Evolutionary conservation across 2,329 filamentous ascomycete species (phyloP).

Genomic region (Aspergillus pseudoviridinutans): DNA sequence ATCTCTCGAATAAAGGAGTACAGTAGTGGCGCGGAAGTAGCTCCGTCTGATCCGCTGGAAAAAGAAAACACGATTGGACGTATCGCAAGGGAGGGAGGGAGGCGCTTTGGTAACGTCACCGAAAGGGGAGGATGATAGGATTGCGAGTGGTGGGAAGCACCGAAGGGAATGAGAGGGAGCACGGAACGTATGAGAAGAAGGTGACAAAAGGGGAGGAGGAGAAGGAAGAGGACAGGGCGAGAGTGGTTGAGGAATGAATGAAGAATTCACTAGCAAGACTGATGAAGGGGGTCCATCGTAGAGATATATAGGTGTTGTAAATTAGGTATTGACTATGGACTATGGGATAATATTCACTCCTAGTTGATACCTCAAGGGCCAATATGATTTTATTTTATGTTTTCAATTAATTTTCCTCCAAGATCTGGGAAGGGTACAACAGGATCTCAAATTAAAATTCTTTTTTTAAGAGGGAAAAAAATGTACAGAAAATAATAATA

Average conservation of each 20-base stretch:
- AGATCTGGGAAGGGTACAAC: neutral
- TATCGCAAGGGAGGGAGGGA: conserved; percentile 21
- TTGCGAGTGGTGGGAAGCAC: neutral
- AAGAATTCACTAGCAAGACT: conserved; percentile 22
- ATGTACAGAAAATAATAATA: conserved; percentile 6
- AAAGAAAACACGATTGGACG: conserved; percentile 12
- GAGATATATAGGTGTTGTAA: conserved; percentile 29
- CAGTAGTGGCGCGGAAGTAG: conserved; percentile 18
- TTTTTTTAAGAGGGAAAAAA: neutral
- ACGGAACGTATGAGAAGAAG: conserved; percentile 11
- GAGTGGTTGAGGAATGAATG: conserved; percentile 17
- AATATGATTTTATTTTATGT: neutral
- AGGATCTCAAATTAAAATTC: conserved; percentile 2
- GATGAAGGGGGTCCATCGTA: conserved; percentile 26
- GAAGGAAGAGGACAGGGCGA: conserved; percentile 14
- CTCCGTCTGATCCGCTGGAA: conserved; percentile 17
- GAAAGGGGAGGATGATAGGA: conserved; percentile 1
- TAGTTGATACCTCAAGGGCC: neutral
- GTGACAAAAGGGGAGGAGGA: conserved; percentile 5
- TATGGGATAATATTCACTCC: neutral
- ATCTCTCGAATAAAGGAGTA: conserved; percentile 26
- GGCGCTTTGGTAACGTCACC: conserved; percentile 17
- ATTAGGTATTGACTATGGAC: neutral
- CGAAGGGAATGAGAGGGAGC: conserved; percentile 9
- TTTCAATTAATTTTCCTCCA: neutral